Evolutionary conservation across 768 basidiomycete genomes (phyloP), one percentile per base, ranked within the genome.

Genomic region (Tulasnella sp.): DNA sequence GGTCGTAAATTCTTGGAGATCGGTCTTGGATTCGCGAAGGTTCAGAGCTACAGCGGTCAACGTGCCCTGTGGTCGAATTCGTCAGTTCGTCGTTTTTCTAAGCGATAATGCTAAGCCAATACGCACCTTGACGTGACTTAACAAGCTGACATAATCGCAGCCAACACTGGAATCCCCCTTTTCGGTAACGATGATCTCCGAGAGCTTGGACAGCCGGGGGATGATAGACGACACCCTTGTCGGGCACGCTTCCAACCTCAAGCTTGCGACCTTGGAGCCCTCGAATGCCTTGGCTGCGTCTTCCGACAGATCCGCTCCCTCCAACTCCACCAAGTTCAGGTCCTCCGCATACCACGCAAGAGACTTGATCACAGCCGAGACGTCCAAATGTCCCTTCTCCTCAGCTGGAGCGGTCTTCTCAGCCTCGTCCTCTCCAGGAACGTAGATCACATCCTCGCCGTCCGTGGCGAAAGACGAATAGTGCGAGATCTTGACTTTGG

Each of bases 41-140:
- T 48, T 75, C 48, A 55, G 23, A 55, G 74, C 48, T 32, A 75
- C 51, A 44, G 74, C 42, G 46, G 48, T 75, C 48, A 75, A 48
- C n/a, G 42, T 75, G n/a, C 42, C 16, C 74, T 75, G 18, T 20
- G 29, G 5, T 35, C 9, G 32, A 75, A 51, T 16, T 48, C 46
- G 74, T 18, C 9, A 55, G 46, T 55, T 20, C 5, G 51, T 18
- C 23, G 15, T 55, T 55, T 55, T 55, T n/a, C 5, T 5, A 18
- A 75, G 74, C 29, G 26, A 15, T 75, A 3, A 35, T 32, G 29
- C 44, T n/a, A 55, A 40, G 20, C 10, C 26, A 55, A 11, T 26
- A 75, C 74, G 7, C 42, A 75, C 74, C 51, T 75, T 75, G 74
- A 75, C 74, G 51, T 55, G 51, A 20, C 20, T 37, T 10, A 75